phyloP scores from a whole-genome alignment of 75 land plant genomes.

The Sequoiadendron giganteum region DNA sequence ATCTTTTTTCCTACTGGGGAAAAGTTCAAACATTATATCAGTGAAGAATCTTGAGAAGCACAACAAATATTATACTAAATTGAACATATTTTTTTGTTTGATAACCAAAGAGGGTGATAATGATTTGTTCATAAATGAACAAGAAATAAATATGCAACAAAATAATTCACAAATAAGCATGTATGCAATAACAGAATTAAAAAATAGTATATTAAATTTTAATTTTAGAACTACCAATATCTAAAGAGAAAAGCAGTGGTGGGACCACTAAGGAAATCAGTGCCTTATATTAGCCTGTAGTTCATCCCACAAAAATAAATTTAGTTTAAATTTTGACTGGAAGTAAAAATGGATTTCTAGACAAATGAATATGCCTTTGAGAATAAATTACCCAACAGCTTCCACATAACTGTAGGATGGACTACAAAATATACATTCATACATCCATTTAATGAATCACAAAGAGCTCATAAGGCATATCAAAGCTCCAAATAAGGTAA shows the following conservation, averaged over 20 bases:
- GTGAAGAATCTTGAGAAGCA: background rate
- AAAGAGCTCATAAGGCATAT: background rate
- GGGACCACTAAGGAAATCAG: background rate
- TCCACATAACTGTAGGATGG: background rate
- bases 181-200: background rate
- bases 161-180: too few relatives aligned
- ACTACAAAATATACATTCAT: background rate
- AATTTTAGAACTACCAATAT: background rate
- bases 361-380: background rate
- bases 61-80: background rate
- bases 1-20: slow-evolving; percentile 63
- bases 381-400: background rate
- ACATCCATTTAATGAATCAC: background rate
- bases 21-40: background rate
- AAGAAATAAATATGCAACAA: background rate
- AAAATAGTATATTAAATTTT: background rate
- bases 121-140: too few relatives aligned
- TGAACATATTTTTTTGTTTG: background rate
- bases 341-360: background rate
- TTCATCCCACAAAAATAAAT: background rate
- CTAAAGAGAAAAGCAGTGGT: background rate
- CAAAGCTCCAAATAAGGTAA: background rate
- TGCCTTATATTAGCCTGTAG: background rate
- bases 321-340: background rate
- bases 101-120: background rate